phyloP scores from a whole-genome alignment of 1,139 yeast species.

The Debaryomyces nepalensis region DNA sequence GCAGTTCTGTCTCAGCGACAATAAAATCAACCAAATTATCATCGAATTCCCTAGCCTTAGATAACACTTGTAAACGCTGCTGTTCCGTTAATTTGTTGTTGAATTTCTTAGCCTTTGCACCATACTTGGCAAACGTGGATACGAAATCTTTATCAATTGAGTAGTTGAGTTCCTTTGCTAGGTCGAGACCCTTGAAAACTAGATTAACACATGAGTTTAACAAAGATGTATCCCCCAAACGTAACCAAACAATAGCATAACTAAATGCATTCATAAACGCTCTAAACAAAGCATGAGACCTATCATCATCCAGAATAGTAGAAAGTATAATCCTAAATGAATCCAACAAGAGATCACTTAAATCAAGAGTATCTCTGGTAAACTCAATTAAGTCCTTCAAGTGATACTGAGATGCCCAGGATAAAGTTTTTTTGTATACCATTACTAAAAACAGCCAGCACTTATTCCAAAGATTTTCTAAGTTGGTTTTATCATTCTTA shows the following conservation, averaged over 20 bases:
- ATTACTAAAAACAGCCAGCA: conserved; percentile 75
- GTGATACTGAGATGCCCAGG: conserved; percentile 72
- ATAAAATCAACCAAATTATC: conserved; percentile 55
- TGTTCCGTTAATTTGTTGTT: conserved; percentile 65
- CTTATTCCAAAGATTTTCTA: conserved; percentile 58
- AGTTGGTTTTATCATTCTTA: conserved; percentile 12
- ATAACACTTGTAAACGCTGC: conserved; percentile 60
- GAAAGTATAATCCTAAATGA: conserved; percentile 62
- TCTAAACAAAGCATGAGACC: conserved; percentile 30
- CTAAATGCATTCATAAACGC: conserved; percentile 56
- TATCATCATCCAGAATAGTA: conserved; percentile 25
- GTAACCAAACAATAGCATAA: conserved; percentile 74
- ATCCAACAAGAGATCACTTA: conserved; percentile 69
- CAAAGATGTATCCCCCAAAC: conserved; percentile 78
- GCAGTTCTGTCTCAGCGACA: conserved; percentile 49
- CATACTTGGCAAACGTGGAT: conserved; percentile 60
- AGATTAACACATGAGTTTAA: conserved; percentile 75
- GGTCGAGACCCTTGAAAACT: conserved; percentile 67
- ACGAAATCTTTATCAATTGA: conserved; percentile 54
- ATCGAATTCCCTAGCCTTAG: conserved; percentile 62
- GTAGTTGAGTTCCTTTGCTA: conserved; percentile 59
- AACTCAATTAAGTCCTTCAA: conserved; percentile 69
- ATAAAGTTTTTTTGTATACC: conserved; percentile 68
- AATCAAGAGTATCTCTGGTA: conserved; percentile 83
- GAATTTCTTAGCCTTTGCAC: conserved; percentile 65